Conservation (phyloP, 2,329 filamentous ascomycete species). For the Ophioceras dolichostomum region DNA sequence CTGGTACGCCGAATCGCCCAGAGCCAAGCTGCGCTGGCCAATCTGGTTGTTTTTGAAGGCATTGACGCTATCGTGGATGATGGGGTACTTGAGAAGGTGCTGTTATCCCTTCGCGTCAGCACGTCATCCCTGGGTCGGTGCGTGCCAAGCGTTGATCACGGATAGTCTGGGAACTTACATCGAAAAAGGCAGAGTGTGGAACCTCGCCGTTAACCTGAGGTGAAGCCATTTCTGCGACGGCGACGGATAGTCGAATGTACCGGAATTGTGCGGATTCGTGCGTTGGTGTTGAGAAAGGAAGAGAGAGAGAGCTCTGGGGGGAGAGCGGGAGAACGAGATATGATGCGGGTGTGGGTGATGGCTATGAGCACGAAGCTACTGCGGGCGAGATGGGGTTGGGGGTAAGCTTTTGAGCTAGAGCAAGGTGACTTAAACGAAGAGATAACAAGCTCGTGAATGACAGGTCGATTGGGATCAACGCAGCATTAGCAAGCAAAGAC, state of each 20-base stretch:
- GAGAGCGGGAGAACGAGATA: background rate
- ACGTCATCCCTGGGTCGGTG: too few relatives aligned
- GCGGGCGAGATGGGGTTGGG: background rate
- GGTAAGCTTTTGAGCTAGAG: background rate
- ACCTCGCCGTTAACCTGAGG: slow-evolving; percentile 39
- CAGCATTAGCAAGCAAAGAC: too few relatives aligned
- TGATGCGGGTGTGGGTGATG: background rate
- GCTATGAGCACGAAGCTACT: background rate
- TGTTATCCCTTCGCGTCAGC: slow-evolving; percentile 26
- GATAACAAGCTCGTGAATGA: too few relatives aligned
- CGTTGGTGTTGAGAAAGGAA: too few relatives aligned
- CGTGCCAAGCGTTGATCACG: too few relatives aligned
- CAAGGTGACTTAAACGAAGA: background rate
- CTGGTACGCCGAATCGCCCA: slow-evolving; percentile 64
- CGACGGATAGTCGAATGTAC: too few relatives aligned
- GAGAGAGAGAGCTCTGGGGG: background rate
- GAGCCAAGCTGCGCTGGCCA: slow-evolving; percentile 68
- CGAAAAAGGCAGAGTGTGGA: slow-evolving; percentile 34
- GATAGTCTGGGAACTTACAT: slow-evolving; percentile 29
- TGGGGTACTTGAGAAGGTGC: slow-evolving; percentile 77
- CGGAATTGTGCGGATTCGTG: too few relatives aligned
- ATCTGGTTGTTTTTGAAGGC: slow-evolving; percentile 73
- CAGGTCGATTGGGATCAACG: too few relatives aligned
- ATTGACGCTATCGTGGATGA: slow-evolving; percentile 66
- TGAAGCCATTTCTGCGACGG: slow-evolving; percentile 18